phyloP scores from a whole-genome alignment of 768 basidiomycete species.

The Artomyces pyxidatus region DNA sequence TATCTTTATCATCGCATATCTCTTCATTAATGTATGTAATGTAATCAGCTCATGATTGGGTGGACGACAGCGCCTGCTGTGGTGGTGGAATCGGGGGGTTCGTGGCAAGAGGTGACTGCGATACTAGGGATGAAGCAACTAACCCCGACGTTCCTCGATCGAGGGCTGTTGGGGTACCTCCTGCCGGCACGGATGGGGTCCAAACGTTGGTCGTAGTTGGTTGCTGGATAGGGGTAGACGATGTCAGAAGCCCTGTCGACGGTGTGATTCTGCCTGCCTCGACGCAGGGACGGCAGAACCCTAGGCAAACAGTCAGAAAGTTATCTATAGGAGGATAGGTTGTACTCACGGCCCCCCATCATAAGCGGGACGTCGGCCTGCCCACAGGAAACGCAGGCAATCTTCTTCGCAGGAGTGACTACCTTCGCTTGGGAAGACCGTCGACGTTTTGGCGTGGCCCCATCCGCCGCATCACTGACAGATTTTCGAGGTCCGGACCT shows the following conservation, averaged over 20 bases:
- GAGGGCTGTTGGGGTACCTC: no score
- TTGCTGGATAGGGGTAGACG: not conserved
- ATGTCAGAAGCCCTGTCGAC: conserved; percentile 10
- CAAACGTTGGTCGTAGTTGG: not conserved
- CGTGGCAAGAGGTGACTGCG: no score
- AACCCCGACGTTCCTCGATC: no score
- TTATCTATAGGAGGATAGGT: not conserved
- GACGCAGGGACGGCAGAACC: conserved; percentile 63
- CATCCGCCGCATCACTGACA: conserved; percentile 1
- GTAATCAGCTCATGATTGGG: conserved; percentile 2
- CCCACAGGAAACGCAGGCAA: conserved; percentile 52
- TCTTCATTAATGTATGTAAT: conserved; percentile 1
- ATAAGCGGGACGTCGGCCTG: conserved; percentile 69
- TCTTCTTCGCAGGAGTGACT: conserved; percentile 31
- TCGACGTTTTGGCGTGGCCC: conserved; percentile 32
- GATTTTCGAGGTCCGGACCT: conserved; percentile 26
- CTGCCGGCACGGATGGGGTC: not conserved
- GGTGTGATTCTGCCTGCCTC: conserved; percentile 51
- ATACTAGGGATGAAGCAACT: no score
- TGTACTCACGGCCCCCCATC: conserved; percentile 61
- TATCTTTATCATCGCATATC: conserved; percentile 6
- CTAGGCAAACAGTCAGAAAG: conserved; percentile 26
- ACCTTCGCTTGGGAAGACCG: conserved; percentile 28
- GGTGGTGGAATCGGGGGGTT: no score
- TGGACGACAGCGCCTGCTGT: no score